A percentile compares a stretch with the other conserved stretches of the same genome.
phyloP scores from a whole-genome alignment of 2,329 filamentous ascomycete species.

The Cladophialophora psammophila region DNA sequence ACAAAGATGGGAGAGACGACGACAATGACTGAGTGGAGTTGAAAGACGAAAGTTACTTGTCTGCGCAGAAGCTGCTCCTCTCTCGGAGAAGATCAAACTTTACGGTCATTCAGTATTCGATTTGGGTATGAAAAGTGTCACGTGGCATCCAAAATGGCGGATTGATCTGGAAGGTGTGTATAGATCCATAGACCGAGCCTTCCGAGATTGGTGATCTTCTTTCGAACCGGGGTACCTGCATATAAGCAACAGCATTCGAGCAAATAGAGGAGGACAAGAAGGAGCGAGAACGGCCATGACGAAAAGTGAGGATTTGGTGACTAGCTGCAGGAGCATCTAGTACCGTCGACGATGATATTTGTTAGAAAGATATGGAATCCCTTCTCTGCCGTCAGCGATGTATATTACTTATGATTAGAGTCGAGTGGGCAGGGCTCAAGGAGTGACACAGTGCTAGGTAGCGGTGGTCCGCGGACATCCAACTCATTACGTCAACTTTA shows the following conservation, averaged over 20 bases:
- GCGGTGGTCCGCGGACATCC: no score
- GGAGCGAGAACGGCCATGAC: background rate
- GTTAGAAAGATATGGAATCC: background rate
- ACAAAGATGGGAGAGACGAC: constrained; percentile 11
- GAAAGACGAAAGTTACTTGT: background rate
- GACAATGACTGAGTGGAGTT: constrained; percentile 5
- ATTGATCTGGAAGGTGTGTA: background rate
- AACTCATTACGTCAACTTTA: no score
- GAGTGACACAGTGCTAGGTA: background rate
- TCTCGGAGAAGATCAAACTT: background rate
- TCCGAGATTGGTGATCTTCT: background rate
- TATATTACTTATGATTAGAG: constrained; percentile 1
- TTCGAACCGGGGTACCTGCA: background rate
- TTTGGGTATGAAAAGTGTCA: background rate
- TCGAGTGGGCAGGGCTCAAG: background rate
- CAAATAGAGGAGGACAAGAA: background rate
- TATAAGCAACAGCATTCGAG: constrained; percentile 1
- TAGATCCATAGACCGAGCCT: background rate
- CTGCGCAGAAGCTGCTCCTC: background rate
- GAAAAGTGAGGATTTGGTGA: background rate
- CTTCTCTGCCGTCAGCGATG: constrained; percentile 3
- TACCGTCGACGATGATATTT: background rate
- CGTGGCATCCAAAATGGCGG: background rate
- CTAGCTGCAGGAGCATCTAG: background rate
- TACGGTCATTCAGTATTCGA: constrained; percentile 4